Percentiles rank a stretch among this genome's conserved stretches.
These are phyloP conservation scores for Ceratocystis alfenasii DNA, from an alignment of 2,329 filamentous ascomycete species.

Conservation along the genomic window DNA sequence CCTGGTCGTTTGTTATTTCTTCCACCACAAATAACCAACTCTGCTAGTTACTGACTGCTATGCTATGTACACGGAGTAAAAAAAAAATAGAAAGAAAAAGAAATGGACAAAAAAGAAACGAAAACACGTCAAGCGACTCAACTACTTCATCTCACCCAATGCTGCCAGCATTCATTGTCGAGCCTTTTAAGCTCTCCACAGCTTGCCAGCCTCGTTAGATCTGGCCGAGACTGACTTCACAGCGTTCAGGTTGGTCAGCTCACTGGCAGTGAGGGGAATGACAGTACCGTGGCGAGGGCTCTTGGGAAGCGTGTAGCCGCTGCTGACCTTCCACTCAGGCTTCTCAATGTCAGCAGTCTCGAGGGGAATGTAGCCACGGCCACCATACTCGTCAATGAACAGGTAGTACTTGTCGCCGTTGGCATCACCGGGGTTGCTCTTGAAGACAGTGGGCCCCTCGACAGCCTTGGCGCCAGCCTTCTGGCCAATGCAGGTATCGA, in stretches of 20 bases:
- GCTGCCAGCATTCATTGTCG: not conserved
- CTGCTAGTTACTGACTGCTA: not conserved
- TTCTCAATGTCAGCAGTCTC: slow-evolving; percentile 39
- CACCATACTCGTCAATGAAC: slow-evolving; percentile 43
- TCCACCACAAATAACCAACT: not conserved
- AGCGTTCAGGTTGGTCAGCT: slow-evolving; percentile 30
- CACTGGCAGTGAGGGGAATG: slow-evolving; percentile 38
- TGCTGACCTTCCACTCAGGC: slow-evolving; percentile 38
- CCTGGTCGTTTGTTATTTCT: not conserved
- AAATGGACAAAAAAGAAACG: not conserved
- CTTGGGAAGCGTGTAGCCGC: slow-evolving; percentile 35
- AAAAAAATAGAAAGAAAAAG: not conserved
- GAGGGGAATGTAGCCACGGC: slow-evolving; percentile 42
- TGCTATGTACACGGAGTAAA: not conserved
- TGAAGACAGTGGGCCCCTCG: slow-evolving; percentile 43
- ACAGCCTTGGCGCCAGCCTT: slow-evolving; percentile 39
- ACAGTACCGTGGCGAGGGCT: slow-evolving; percentile 45
- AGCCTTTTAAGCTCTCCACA: slow-evolving; percentile 15
- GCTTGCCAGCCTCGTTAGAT: slow-evolving; percentile 23
- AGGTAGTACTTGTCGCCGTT: slow-evolving; percentile 44
- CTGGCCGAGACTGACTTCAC: slow-evolving; percentile 17
- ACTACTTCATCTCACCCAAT: not conserved
- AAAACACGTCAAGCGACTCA: not conserved
- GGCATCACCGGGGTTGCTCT: slow-evolving; percentile 37
- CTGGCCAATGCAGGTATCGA: slow-evolving; percentile 39